Percentiles rank a stretch among this genome's conserved stretches.
Conservation (phyloP, 2,329 filamentous ascomycete species). For the Colletotrichum magnum region DNA sequence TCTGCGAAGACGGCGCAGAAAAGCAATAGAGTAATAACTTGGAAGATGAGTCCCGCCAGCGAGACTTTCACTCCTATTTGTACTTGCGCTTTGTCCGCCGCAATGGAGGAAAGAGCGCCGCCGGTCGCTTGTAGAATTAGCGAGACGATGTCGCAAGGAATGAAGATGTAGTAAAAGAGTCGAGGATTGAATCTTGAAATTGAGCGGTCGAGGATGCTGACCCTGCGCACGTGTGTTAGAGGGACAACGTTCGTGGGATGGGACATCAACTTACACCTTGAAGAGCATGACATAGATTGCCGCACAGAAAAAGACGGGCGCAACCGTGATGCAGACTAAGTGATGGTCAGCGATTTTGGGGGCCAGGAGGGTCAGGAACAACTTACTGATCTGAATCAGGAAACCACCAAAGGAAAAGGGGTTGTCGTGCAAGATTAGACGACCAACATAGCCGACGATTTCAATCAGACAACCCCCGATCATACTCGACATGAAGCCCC, state of each 20-base stretch:
- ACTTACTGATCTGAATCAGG: constrained; percentile 70
- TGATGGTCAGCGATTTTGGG: neutral
- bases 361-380: too few relatives aligned
- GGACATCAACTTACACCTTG: constrained; percentile 19
- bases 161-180: constrained; percentile 54
- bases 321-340: constrained; percentile 54
- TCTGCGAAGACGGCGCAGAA: constrained; percentile 59
- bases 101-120: constrained; percentile 58
- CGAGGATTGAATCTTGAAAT: constrained; percentile 49
- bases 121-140: constrained; percentile 67
- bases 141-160: constrained; percentile 65
- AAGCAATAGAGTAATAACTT: constrained; percentile 63
- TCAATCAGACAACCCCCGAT: constrained; percentile 68
- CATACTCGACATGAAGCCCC: constrained; percentile 64
- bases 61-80: constrained; percentile 62
- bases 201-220: constrained; percentile 45
- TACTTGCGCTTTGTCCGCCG: constrained; percentile 38
- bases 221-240: constrained; percentile 30
- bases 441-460: constrained; percentile 73
- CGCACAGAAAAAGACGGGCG: constrained; percentile 47
- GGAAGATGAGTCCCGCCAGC: constrained; percentile 65
- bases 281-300: constrained; percentile 48
- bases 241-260: constrained; percentile 38
- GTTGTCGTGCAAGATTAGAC: constrained; percentile 69
- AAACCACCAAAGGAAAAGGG: constrained; percentile 72